Evolutionary conservation across 2,329 filamentous ascomycete genomes (phyloP).

Genomic region (Sporothrix mexicana): DNA sequence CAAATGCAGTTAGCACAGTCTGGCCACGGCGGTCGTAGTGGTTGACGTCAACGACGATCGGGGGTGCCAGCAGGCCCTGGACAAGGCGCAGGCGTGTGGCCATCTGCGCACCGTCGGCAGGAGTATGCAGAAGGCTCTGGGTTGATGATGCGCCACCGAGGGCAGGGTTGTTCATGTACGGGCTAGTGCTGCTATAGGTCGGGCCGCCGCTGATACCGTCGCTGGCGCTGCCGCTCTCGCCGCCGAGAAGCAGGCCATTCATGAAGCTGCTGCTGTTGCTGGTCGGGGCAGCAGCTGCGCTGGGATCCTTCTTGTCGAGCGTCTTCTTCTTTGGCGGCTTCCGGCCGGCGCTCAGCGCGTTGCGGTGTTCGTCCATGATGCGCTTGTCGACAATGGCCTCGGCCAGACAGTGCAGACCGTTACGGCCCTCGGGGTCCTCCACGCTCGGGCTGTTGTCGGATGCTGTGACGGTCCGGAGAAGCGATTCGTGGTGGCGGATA

Average conservation of each 20-base stretch:
- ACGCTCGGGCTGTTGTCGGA: slow-evolving; percentile 44
- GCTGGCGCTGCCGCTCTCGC: slow-evolving; percentile 27
- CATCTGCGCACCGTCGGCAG: slow-evolving; percentile 38
- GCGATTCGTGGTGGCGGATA: slow-evolving; percentile 45
- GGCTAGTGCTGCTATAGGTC: slow-evolving; percentile 18
- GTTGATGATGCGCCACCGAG: slow-evolving; percentile 5
- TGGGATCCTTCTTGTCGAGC: slow-evolving; percentile 42
- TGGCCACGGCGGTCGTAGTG: slow-evolving; percentile 59
- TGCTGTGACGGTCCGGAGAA: slow-evolving; percentile 48
- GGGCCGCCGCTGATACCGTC: background rate
- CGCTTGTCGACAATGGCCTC: slow-evolving; percentile 55
- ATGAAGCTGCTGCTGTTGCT: slow-evolving; percentile 30
- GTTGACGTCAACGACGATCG: slow-evolving; percentile 54
- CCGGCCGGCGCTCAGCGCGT: slow-evolving; percentile 41
- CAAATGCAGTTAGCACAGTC: slow-evolving; percentile 63
- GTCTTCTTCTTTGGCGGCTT: slow-evolving; percentile 48
- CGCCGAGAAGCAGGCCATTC: slow-evolving; percentile 33
- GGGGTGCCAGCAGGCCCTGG: slow-evolving; percentile 45
- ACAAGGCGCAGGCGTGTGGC: slow-evolving; percentile 41
- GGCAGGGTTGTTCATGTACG: slow-evolving; percentile 22
- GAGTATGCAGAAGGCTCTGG: slow-evolving; percentile 34
- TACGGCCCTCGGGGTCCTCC: slow-evolving; percentile 57
- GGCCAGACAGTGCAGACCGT: slow-evolving; percentile 64
- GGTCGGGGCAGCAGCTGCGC: background rate
- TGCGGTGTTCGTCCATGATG: slow-evolving; percentile 47